Conservation (phyloP, 148 eudicot genomes). For the Bassia scoparia region DNA sequence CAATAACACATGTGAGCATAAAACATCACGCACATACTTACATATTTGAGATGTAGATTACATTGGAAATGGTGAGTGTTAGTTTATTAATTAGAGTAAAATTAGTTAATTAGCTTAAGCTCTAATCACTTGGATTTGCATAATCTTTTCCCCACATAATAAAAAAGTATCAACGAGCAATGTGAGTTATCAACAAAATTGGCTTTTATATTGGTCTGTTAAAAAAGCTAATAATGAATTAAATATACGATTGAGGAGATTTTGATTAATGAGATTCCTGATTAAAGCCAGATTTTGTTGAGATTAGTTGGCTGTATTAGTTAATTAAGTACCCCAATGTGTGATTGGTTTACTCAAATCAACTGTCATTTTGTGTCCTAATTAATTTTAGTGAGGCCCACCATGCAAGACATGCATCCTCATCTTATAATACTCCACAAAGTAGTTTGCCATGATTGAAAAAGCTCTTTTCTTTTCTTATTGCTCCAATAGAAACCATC, state of each 20-base stretch:
- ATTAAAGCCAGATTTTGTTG: constrained; percentile 28
- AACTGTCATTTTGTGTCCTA: constrained; percentile 20
- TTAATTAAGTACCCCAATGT: not conserved
- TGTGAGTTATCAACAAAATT: not conserved
- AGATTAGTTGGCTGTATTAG: constrained; percentile 15
- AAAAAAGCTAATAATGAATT: constrained; percentile 6
- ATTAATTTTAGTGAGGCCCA: constrained; percentile 2
- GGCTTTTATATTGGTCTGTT: too few species aligned
- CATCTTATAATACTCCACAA: not conserved
- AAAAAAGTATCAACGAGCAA: constrained; percentile 5
- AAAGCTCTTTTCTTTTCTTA: not conserved
- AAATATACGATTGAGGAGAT: not conserved
- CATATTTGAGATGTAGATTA: not conserved
- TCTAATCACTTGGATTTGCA: not conserved
- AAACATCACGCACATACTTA: too few species aligned
- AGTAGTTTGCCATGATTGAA: constrained; percentile 7
- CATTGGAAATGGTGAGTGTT: not conserved
- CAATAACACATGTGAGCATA: too few species aligned
- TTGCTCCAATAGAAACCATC: not conserved
- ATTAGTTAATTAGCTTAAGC: not conserved
- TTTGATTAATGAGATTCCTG: constrained; percentile 24
- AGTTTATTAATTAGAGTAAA: too few species aligned
- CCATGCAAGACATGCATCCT: constrained; percentile 8
- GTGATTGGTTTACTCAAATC: not conserved
- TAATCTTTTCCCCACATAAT: not conserved